Percentiles rank a stretch among this genome's conserved stretches.
These are phyloP conservation scores for Porcisia deanei DNA, from an alignment of 208 protist species.

Conservation along the genomic window DNA sequence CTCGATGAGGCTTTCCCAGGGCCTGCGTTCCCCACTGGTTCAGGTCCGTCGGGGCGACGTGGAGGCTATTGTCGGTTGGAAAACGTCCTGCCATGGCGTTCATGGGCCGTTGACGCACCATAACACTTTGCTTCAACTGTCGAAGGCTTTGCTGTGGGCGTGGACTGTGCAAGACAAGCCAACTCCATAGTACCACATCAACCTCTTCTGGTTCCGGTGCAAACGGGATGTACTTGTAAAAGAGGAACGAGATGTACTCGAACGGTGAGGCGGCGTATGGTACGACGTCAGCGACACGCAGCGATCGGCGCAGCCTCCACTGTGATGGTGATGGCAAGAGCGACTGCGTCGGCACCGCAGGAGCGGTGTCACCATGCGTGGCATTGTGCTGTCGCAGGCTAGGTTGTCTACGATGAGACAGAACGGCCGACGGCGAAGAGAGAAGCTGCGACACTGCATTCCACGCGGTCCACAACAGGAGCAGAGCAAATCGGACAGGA, in stretches of 20 bases:
- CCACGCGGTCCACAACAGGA: conserved; percentile 33
- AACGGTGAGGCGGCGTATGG: conserved; percentile 28
- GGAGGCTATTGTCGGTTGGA: background rate
- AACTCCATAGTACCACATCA: conserved; percentile 49
- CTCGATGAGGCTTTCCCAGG: background rate
- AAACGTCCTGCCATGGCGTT: background rate
- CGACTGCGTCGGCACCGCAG: background rate
- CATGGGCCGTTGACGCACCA: conserved; percentile 19
- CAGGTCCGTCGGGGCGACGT: conserved; percentile 7
- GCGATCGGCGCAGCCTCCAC: conserved; percentile 22
- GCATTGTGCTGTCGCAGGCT: background rate
- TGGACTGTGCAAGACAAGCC: conserved; percentile 27
- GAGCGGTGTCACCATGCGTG: background rate
- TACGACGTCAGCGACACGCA: conserved; percentile 19
- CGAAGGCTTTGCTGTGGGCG: conserved; percentile 38
- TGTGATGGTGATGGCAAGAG: conserved; percentile 4
- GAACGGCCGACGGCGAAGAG: background rate
- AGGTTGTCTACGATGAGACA: background rate
- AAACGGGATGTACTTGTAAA: conserved; percentile 34
- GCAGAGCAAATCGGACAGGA: conserved; percentile 18
- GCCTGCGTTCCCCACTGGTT: conserved; percentile 14
- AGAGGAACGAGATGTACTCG: conserved; percentile 16
- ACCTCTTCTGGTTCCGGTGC: conserved; percentile 36
- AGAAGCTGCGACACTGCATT: conserved; percentile 17
- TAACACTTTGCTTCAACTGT: conserved; percentile 29